Percentiles rank a stretch among this genome's conserved stretches.
Conservation (phyloP, 345 rosid species). For the Turnera subulata region DNA sequence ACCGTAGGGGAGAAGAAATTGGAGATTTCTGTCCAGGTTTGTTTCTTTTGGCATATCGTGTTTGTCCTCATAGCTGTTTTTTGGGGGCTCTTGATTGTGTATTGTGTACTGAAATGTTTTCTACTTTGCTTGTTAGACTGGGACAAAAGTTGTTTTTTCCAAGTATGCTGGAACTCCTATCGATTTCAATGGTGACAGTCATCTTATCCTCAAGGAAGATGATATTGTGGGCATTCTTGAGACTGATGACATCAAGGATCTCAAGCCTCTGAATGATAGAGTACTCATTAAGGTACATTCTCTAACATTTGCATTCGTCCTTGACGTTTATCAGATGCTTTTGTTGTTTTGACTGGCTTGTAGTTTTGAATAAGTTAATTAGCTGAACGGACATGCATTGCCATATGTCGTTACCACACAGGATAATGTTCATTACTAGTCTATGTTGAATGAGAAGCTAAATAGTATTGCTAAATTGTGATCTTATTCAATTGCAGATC, state of each 20-base stretch:
- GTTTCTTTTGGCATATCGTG: background rate
- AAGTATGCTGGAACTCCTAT: slow-evolving; percentile 91
- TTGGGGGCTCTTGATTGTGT: too few relatives aligned
- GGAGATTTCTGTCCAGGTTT: slow-evolving; percentile 53
- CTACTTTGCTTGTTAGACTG: slow-evolving; percentile 46
- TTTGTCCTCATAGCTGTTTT: background rate
- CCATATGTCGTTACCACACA: too few relatives aligned
- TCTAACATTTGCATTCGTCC: too few relatives aligned
- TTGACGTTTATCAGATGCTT: too few relatives aligned
- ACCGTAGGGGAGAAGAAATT: slow-evolving; percentile 56
- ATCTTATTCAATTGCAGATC: slow-evolving; percentile 39
- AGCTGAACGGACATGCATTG: too few relatives aligned
- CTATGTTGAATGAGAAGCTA: too few relatives aligned
- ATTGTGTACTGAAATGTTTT: background rate
- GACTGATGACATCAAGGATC: slow-evolving; percentile 87
- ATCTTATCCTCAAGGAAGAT: slow-evolving; percentile 87
- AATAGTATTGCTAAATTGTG: background rate
- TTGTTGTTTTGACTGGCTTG: too few relatives aligned
- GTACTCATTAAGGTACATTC: slow-evolving; percentile 70
- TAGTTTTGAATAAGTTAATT: too few relatives aligned
- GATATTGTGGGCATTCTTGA: slow-evolving; percentile 93
- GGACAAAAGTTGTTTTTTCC: slow-evolving; percentile 71
- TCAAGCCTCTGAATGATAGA: slow-evolving; percentile 85
- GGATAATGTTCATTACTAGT: too few relatives aligned
- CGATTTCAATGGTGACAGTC: slow-evolving; percentile 71